phyloP scores from a whole-genome alignment of 1,139 yeast species.

The Ogataea hybrid region DNA sequence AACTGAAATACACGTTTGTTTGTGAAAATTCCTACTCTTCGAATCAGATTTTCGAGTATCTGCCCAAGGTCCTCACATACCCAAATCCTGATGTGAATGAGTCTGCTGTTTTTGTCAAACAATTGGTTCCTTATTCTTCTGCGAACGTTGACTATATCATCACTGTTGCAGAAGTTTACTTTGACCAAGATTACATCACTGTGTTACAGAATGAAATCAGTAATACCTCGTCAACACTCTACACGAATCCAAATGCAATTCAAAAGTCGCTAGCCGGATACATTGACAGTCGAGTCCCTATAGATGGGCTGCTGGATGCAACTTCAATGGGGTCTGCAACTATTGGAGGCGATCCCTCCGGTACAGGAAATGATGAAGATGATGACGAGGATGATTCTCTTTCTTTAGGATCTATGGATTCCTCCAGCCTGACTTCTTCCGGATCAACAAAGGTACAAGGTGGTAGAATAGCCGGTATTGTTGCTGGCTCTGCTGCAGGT shows the following conservation, averaged over 20 bases:
- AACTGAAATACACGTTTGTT: conserved; percentile 70
- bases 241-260: conserved; percentile 47
- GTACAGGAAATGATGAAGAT: conserved; percentile 9
- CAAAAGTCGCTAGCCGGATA: conserved; percentile 49
- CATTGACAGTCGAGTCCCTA: conserved; percentile 64
- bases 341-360: conserved; percentile 17
- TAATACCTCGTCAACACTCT: conserved; percentile 46
- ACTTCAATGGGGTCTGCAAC: conserved; percentile 24
- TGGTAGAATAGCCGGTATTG: conserved; percentile 53
- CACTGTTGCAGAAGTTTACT: conserved; percentile 75
- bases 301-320: conserved; percentile 45
- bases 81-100: conserved; percentile 46
- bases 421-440: conserved; percentile 21
- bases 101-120: conserved; percentile 49
- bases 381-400: conserved; percentile 6
- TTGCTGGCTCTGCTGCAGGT: conserved; percentile 70
- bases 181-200: conserved; percentile 50
- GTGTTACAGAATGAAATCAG: conserved; percentile 45
- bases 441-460: conserved; percentile 24
- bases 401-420: conserved; percentile 34
- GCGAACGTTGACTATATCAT: conserved; percentile 50
- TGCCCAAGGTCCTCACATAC: conserved; percentile 53
- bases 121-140: conserved; percentile 65
- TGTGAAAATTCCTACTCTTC: conserved; percentile 64
- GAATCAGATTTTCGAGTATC: conserved; percentile 72